These are phyloP conservation scores for Clitoria ternatea DNA, from an alignment of 306 rosid genomes.

Conservation along the genomic window DNA sequence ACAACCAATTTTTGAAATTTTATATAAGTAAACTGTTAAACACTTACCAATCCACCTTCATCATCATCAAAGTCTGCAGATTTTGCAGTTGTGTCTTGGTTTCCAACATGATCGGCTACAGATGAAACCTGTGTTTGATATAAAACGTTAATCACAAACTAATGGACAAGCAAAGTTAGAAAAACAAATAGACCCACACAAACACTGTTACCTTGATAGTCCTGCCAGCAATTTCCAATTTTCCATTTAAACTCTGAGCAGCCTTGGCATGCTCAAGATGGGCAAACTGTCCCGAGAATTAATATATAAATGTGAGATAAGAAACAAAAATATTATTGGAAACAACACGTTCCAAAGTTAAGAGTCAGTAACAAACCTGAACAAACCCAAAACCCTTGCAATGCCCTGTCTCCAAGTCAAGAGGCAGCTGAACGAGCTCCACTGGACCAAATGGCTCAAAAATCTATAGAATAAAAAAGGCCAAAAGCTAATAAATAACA, in stretches of 20 bases:
- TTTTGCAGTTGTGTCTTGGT: slow-evolving; percentile 79
- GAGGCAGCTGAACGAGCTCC: slow-evolving; percentile 93
- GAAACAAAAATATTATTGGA: neutral
- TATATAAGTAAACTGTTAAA: slow-evolving; percentile 15
- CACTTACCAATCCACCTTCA: slow-evolving; percentile 93
- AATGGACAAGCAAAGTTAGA: neutral
- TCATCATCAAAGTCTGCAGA: slow-evolving; percentile 98
- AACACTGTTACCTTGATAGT: slow-evolving; percentile 64
- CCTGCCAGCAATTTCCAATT: slow-evolving; percentile 94
- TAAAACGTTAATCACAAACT: slow-evolving; percentile 19
- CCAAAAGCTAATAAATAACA: slow-evolving; percentile 1
- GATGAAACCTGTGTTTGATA: slow-evolving; percentile 74
- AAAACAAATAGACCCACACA: neutral
- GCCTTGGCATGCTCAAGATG: slow-evolving; percentile 95
- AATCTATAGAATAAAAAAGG: slow-evolving; percentile 46
- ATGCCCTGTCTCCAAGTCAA: slow-evolving; percentile 94
- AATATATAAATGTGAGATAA: slow-evolving; percentile 1
- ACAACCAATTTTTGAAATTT: neutral
- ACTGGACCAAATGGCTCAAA: slow-evolving; percentile 98
- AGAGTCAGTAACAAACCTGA: slow-evolving; percentile 59
- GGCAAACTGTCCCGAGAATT: slow-evolving; percentile 61
- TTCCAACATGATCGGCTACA: slow-evolving; percentile 93
- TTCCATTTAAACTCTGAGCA: slow-evolving; percentile 96
- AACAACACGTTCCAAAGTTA: neutral
- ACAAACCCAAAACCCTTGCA: slow-evolving; percentile 99